Base-by-base conservation (phyloP, 2,329 filamentous ascomycete species). In the Sporothrix variecibatus region DNA sequence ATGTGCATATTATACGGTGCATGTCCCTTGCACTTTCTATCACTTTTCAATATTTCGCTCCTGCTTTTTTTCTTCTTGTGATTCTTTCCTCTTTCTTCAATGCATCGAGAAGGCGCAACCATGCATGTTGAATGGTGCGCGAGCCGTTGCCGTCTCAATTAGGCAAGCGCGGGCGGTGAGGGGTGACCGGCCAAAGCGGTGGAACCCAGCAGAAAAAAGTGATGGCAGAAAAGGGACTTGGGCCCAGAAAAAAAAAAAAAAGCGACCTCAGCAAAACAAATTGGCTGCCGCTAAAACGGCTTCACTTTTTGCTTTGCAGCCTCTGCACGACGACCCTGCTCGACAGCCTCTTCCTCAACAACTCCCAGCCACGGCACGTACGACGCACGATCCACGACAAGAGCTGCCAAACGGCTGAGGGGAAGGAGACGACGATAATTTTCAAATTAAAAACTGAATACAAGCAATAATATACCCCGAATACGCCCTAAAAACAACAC, bases 211-310 rank as follows among this genome's bases (percentile, higher is more conserved):
- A 71, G 51, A 71, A 71, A 71, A 71, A 58, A 71, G 67, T 70
- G 28, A 56, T 58, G 68, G 67, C 68, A 71, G 68, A 71, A 71
- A 71, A n/a, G 23, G 62, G 43, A 31, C 11, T 43, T 38, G 62
- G 62, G 34, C 62, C 43, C 49, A 67, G 75, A 78, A 72, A 38
- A 51, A 65, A 72, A 51, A 64, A 69, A 72, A 73, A 56, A 20
- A 53, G 72, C 49, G 43, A 28, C 31, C 46, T 15, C 43, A 23
- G 38, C 51, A 46, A 73, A 53, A 26, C 62, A 67, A 46, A 67
- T 67, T 67, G 64, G 40, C 23, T 20, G 46, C 38, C 40, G 34
- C 71, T 72, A 53, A 53, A 58, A 72, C 53, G 69, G 53, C 69
- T 46, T 60, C 69, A 40, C 67, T 70, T 70, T 65, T 28, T n/a